Conservation (phyloP, 2,329 filamentous ascomycete species). For the Exserohilum rostratum region DNA sequence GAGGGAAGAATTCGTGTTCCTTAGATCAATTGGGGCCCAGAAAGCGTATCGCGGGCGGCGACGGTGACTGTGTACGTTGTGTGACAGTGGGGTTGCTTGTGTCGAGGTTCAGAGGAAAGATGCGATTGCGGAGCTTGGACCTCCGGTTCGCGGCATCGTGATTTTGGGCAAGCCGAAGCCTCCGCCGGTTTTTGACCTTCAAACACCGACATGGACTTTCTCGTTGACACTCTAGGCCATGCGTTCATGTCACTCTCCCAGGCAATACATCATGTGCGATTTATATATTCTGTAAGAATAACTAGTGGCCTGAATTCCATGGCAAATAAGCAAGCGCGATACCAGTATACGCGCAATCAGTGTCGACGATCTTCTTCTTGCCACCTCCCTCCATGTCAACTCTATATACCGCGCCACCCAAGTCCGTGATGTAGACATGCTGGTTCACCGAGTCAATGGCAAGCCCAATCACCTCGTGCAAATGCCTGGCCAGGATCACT, state of each 20-base stretch:
- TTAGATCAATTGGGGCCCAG: background rate
- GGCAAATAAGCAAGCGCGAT: constrained; percentile 18
- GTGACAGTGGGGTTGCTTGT: constrained; percentile 1
- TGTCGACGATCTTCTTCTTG: constrained; percentile 23
- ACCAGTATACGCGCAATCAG: constrained; percentile 20
- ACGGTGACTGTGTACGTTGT: too few species aligned
- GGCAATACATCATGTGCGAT: too few species aligned
- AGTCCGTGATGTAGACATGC: constrained; percentile 24
- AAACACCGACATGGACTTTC: constrained; percentile 1
- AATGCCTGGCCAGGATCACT: constrained; percentile 18
- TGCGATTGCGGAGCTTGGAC: constrained; percentile 24
- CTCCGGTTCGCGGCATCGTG: constrained; percentile 13
- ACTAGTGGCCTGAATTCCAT: background rate
- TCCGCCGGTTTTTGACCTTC: constrained; percentile 5
- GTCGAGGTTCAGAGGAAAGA: constrained; percentile 9
- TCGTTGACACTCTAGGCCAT: background rate
- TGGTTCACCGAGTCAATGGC: constrained; percentile 14
- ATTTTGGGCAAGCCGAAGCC: constrained; percentile 18
- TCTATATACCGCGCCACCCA: constrained; percentile 24
- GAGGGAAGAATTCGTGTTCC: background rate
- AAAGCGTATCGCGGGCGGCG: background rate
- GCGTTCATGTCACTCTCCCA: too few species aligned
- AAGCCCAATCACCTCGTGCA: constrained; percentile 34
- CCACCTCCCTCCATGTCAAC: constrained; percentile 18
- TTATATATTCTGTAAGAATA: too few species aligned